These are phyloP conservation scores for Globisporangium nodosum DNA, from an alignment of 352 stramenopile species.

Conservation along the genomic window DNA sequence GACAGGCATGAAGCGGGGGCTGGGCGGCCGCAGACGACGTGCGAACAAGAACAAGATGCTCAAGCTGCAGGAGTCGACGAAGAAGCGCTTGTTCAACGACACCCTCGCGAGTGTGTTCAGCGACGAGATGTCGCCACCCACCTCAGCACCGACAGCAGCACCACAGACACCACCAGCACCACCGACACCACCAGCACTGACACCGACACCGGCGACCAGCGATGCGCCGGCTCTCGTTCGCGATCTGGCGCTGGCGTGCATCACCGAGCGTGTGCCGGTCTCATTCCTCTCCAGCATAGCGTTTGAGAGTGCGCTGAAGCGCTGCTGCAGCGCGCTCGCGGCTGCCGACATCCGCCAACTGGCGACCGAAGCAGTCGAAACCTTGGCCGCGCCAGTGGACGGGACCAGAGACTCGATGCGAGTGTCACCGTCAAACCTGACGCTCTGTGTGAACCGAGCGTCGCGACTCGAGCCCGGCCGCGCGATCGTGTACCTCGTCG, in stretches of 20 bases:
- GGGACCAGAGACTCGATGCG: conserved; percentile 1
- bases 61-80: neutral
- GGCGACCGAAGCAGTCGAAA: neutral
- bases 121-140: neutral
- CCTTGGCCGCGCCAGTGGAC: conserved; percentile 1
- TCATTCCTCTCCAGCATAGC: conserved; percentile 8
- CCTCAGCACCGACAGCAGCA: neutral
- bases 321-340: neutral
- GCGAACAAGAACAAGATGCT: neutral
- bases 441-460: conserved; percentile 7
- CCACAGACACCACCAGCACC: neutral
- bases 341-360: neutral
- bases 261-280: conserved; percentile 11
- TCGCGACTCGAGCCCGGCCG: neutral
- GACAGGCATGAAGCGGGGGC: conserved; percentile 5
- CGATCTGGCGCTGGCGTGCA: conserved; percentile 5
- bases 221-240: neutral
- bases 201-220: too few relatives aligned
- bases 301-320: conserved; percentile 2
- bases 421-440: conserved; percentile 1
- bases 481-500: conserved; percentile 12
- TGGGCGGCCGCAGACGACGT: neutral
- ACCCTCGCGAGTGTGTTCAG: neutral
- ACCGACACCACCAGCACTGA: neutral
- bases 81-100: conserved; percentile 11